phyloP scores from a whole-genome alignment of 2,329 filamentous ascomycete genomes.

The Xylaria sp. region DNA sequence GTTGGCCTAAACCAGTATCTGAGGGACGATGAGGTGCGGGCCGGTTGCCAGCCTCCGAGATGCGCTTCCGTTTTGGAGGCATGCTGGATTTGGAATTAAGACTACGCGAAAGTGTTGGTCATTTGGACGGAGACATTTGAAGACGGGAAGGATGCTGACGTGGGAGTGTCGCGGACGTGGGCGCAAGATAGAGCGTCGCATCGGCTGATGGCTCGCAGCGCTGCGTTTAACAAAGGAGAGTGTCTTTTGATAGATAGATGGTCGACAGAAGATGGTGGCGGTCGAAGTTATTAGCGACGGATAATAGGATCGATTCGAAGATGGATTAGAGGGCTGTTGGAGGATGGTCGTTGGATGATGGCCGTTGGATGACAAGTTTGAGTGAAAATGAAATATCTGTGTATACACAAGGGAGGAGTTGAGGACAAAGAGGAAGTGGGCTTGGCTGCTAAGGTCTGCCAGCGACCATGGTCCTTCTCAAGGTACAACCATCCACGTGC shows the following conservation, averaged over 20 bases:
- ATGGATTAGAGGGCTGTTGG: not conserved
- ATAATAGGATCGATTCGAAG: not conserved
- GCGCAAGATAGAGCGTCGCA: slow-evolving; percentile 31
- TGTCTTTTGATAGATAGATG: not conserved
- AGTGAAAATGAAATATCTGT: slow-evolving; percentile 27
- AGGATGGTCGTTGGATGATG: too few relatives aligned
- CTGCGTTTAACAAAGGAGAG: slow-evolving; percentile 25
- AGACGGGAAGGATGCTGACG: slow-evolving; percentile 35
- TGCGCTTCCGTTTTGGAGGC: slow-evolving; percentile 70
- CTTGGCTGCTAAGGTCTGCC: slow-evolving; percentile 39
- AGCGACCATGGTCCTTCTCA: slow-evolving; percentile 41
- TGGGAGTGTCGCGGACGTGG: slow-evolving; percentile 31
- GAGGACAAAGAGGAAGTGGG: slow-evolving; percentile 39
- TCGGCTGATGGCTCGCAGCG: slow-evolving; percentile 36
- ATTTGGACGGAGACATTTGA: slow-evolving; percentile 35
- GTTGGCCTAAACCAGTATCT: slow-evolving; percentile 65
- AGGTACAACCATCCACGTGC: slow-evolving; percentile 36
- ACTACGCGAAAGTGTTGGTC: slow-evolving; percentile 40
- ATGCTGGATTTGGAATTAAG: slow-evolving; percentile 51
- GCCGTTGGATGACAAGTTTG: not conserved
- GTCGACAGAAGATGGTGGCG: not conserved
- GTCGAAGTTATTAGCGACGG: not conserved
- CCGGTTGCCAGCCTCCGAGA: slow-evolving; percentile 59
- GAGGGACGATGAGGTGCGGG: slow-evolving; percentile 71
- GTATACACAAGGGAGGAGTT: slow-evolving; percentile 20